Base-by-base conservation (phyloP, 345 rosid genomes). In the Microthlaspi erraticum region DNA sequence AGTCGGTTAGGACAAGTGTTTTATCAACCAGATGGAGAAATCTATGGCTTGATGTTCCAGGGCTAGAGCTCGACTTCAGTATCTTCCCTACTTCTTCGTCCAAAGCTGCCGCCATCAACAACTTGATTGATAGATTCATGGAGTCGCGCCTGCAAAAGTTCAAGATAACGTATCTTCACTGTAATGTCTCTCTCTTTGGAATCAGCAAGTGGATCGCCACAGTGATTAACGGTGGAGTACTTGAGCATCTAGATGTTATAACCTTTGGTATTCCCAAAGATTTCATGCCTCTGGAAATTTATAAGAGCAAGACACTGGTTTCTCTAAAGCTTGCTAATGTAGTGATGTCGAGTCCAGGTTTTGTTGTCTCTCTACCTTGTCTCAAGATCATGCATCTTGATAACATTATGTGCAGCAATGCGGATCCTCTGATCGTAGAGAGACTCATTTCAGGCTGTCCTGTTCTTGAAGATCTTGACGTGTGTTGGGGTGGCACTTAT, bases 391-490 rank as follows among this genome's bases (percentile, higher is more conserved):
- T 63, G 68, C 14, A 6, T 17, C 29, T 63, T 0, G 55, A 60
- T 4, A 44, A 60, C 2, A 34, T 60, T 43, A 2, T n/a, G 20
- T 44, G 18, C 2, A 8, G 51, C 8, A 19, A 7, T 10, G 33
- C 26, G 7, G 32, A 37, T 32, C 31, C 3, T 63, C 12, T 46
- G 58, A 2, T 18, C 17, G 12, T 66, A 17, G 61, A 53, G 61
- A 51, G 26, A 26, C 49, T 66, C 10, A 66, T 66, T 51, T 52
- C 71, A 6, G 50, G 60, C 2, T 39, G 51, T 66, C 41, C 26
- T 16, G 41, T 66, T 52, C 70, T 65, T 38, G 70, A 65, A 37
- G 36, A 49, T 14, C 48, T 49, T 34, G 20, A 10, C 29, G 0
- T 10, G 7, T 56, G 44, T 29, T 56, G 1, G 34, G 12, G 33